Base-by-base conservation (phyloP, 495 filamentous ascomycete species). In the Aspergillus taichungensis region DNA sequence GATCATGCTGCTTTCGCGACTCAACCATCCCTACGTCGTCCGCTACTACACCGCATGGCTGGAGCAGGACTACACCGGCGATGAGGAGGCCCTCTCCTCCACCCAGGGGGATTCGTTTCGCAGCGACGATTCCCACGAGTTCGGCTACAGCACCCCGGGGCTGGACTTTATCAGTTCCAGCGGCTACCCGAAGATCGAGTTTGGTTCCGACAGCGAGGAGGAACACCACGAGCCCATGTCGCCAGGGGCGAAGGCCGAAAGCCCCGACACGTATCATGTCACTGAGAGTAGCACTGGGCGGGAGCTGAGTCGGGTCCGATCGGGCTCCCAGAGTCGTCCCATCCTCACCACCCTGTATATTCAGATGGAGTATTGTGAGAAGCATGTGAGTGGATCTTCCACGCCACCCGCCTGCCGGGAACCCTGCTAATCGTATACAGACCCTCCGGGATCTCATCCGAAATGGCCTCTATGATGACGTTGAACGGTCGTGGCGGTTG, bases 301-400 rank as follows among this genome's bases (percentile, higher is more conserved):
- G 34, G 63, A 66, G 30, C 42, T 66, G 13, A 65, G 61, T 44
- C 56, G 56, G 7, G 49, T 56, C 40, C 60, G 57, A 35, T 70
- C 67, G 9, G 63, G 64, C 34, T 68, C 71, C 11, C 59, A 70
- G 43, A 53, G 56, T 13, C 41, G 71, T 28, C 63, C 72, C 6
- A 55, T 73, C 24, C 69, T 70, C 38, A 78, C 77, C 6, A 79
- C 78, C 1, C 74, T 91, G 0, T 91, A 89, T 57, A 91, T 91
- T 48, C 84, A 87, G 50, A 98, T 98, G 92, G 91, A 97, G 55
- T 95, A 95, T 57, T 97, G 94, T 59, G 92, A 96, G 60, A 89
- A 86, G 54, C 82, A 88, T 59, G 84, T 87, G 67, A 64, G 77
- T 68, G 41, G 28, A 29, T 14, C 5, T 13, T 12, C 12, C 35